Evolutionary conservation across 495 filamentous ascomycete species (phyloP), one percentile per base, ranked within the genome.

Genomic region (Schizothecium vesticola): DNA sequence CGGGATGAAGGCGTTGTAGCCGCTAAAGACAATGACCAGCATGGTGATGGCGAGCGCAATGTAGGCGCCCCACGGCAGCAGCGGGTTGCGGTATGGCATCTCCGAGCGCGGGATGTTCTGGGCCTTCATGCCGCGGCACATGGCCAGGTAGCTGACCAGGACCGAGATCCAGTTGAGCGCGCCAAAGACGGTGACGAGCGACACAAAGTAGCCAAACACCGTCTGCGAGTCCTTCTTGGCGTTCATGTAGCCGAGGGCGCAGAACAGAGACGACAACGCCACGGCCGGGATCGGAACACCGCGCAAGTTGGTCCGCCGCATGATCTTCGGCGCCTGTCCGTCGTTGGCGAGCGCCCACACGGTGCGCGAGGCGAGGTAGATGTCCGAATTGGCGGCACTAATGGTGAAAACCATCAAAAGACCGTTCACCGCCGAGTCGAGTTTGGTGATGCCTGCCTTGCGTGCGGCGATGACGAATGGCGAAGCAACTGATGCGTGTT

Each of bases 181-280:
- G 58, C 91, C 91, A 74, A 92, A 91, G 71, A 94, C 90, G 36
- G 89, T 91, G 33, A 89, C 89, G 31, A 97, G 82, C 74, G 94
- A 92, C 69, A 95, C 89, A 68, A 97, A 95, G 83, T 94, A 95
- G 24, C 80, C 83, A 77, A 96, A 96, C 3, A 96, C 91, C 0
- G 77, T 82, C 64, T 83, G 83, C 0, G 91, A 87, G 71, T 87
- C 86, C 69, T 83, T 86, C 64, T 85, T 83, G 0, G 92, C 90
- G 75, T 92, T 94, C 83, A 96, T 86, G 80, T 88, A 94, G 9
- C 90, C 92, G 8, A 96, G 83, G 2, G 89, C 82, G 25, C 84
- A 85, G 74, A 96, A 87, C 0, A 82, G 4, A 3, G 89, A 80
- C 12, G 86, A 89, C 0, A 88, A 71, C 0, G 73, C 82, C 13